Evolutionary conservation across 2,329 filamentous ascomycete genomes (phyloP), one percentile per base, ranked within the genome.

Genomic region (Colletotrichum gloeosporioides): DNA sequence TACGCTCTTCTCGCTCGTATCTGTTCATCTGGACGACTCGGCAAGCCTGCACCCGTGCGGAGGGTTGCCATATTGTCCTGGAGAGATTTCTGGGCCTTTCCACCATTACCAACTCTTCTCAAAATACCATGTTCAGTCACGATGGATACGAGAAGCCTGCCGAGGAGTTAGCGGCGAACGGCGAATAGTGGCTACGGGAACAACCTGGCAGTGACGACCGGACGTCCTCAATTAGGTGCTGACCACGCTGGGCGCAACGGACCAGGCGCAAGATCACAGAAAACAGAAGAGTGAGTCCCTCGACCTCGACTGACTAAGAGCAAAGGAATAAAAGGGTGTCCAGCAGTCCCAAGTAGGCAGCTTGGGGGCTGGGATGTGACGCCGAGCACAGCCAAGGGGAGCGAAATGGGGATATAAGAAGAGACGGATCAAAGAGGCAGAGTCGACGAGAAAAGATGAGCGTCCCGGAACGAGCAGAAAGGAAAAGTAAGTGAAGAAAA

Each of bases 41-140:
- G 86, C 66, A 87, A 82, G 73, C 87, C 85, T 78, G 84, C 85
- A 72, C 84, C 84, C 77, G 81, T 82, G 80, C 83, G 84, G 71
- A 84, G 81, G 80, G 86, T 85, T 82, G 86, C 85, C 87, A 89
- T 89, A 77, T 74, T 85, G 76, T 80, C 81, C 82, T 82, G 80
- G 81, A 78, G 34, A 57, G 39, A 44, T 59, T 69, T 55, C 57
- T 73, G 74, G 73, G 77, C 69, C 67, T 79, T 69, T 78, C 66
- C 77, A 77, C 74, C 78, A 79, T 76, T 74, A 72, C 55, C 62
- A 22, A 49, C 25, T 31, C n/a, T 18, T 64, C 34, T 77, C 29
- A 77, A 64, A 36, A 25, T 63, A 39, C 55, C 76, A 78, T 78
- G 12, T 72, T 62, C 49, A 64, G 61, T 55, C 27, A 34, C 25